phyloP scores from a whole-genome alignment of 441 rosid genomes.

The Gossypium davidsonii region DNA sequence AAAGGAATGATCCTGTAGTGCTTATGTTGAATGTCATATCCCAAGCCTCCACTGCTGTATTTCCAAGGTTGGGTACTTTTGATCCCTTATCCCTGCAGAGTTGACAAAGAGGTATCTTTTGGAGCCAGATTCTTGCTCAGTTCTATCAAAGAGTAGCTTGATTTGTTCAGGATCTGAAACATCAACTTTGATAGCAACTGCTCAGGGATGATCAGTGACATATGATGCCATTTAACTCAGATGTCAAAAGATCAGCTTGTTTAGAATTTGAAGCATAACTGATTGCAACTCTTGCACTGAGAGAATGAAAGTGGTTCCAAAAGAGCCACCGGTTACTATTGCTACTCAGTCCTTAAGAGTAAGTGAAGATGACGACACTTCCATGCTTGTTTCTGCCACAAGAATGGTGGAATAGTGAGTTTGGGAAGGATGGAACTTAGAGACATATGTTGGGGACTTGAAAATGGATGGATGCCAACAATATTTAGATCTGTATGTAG shows the following conservation, averaged over 20 bases:
- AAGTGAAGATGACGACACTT: constrained; percentile 14
- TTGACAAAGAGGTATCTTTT: constrained; percentile 36
- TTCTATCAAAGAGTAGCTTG: constrained; percentile 35
- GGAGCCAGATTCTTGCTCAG: constrained; percentile 35
- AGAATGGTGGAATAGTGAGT: not conserved
- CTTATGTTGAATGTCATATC: constrained; percentile 41
- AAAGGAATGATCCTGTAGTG: constrained; percentile 51
- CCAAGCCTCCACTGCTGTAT: constrained; percentile 41
- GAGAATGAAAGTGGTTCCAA: constrained; percentile 45
- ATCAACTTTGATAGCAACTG: constrained; percentile 37
- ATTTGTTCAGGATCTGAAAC: constrained; percentile 48
- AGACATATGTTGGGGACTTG: not conserved
- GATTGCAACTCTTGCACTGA: constrained; percentile 38
- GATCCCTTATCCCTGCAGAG: constrained; percentile 38
- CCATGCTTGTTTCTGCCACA: constrained; percentile 19
- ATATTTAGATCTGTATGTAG: not conserved
- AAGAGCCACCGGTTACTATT: constrained; percentile 45
- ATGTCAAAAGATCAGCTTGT: constrained; percentile 31
- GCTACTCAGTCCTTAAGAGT: constrained; percentile 39
- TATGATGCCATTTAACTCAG: constrained; percentile 34
- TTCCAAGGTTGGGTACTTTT: constrained; percentile 34
- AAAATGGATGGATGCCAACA: not conserved
- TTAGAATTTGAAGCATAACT: constrained; percentile 42
- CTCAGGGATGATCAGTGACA: constrained; percentile 22
- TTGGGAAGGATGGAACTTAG: not conserved